phyloP scores from a whole-genome alignment of 192 early-diverging fungal genomes.

The Chytriomyces confervae region DNA sequence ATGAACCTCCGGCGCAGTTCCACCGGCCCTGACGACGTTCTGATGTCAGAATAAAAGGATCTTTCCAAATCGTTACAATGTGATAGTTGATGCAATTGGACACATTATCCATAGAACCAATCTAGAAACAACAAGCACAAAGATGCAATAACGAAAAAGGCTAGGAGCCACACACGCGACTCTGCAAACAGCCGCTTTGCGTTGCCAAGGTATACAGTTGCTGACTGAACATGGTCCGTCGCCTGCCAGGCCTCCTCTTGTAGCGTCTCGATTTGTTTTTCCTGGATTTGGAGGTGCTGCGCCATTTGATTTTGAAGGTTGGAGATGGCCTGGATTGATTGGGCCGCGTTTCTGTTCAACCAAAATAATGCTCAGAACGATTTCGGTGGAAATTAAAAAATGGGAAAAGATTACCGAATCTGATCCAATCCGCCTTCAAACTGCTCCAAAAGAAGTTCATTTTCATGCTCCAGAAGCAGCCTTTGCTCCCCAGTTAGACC shows the following conservation, averaged over 20 bases:
- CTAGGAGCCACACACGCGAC: slow-evolving; percentile 45
- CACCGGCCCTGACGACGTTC: no score
- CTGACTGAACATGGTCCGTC: slow-evolving; percentile 41
- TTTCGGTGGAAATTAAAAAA: slow-evolving; percentile 3
- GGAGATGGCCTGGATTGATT: slow-evolving; percentile 49
- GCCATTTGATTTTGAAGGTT: slow-evolving; percentile 43
- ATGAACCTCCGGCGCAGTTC: no score
- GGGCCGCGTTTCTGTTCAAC: slow-evolving; percentile 40
- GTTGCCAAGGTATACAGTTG: slow-evolving; percentile 41
- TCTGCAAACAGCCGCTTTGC: slow-evolving; percentile 47
- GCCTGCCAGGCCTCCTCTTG: slow-evolving; percentile 49
- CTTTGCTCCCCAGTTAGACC: slow-evolving; percentile 33
- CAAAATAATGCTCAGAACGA: neutral
- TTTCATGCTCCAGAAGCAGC: slow-evolving; percentile 47
- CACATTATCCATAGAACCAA: slow-evolving; percentile 41
- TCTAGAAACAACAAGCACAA: slow-evolving; percentile 50
- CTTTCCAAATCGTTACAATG: no score
- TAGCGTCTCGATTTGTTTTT: slow-evolving; percentile 44
- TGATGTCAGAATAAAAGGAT: no score
- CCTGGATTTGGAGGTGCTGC: slow-evolving; percentile 45
- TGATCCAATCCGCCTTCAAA: slow-evolving; percentile 52
- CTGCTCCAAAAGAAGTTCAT: slow-evolving; percentile 41
- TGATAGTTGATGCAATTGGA: no score
- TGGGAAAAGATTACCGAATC: slow-evolving; percentile 41
- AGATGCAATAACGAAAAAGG: slow-evolving; percentile 50